Evolutionary conservation across 2,329 filamentous ascomycete genomes (phyloP).

Genomic region (Acrocalymma vagum): DNA sequence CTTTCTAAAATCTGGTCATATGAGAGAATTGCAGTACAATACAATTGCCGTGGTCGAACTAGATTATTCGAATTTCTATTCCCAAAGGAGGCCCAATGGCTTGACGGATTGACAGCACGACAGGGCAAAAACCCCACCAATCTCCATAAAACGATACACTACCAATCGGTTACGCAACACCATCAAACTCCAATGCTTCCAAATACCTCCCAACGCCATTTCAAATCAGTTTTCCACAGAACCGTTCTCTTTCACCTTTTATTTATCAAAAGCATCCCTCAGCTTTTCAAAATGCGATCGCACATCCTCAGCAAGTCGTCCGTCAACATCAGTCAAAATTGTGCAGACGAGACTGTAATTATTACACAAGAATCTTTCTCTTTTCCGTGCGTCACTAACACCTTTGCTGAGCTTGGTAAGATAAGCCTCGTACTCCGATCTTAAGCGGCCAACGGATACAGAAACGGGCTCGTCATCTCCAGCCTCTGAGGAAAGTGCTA

Average conservation of each 20-base stretch:
- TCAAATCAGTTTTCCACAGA: too few species aligned
- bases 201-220: too few species aligned
- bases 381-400: constrained; percentile 80
- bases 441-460: constrained; percentile 78
- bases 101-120: too few species aligned
- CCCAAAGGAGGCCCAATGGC: too few species aligned
- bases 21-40: too few species aligned
- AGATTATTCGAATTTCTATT: too few species aligned
- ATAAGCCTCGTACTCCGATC: constrained; percentile 84
- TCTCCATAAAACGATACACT: too few species aligned
- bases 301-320: constrained; percentile 78
- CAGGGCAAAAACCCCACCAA: too few species aligned
- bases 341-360: constrained; percentile 96
- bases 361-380: constrained; percentile 89
- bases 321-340: constrained; percentile 77
- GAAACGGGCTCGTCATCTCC: constrained; percentile 94
- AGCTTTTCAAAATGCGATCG: constrained; percentile 76
- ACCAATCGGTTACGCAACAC: too few species aligned
- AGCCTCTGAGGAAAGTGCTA: constrained; percentile 85
- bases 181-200: too few species aligned
- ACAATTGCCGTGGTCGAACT: too few species aligned
- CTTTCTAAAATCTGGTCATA: too few species aligned
- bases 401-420: constrained; percentile 78
- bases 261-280: constrained; percentile 49
- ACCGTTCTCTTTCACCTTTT: neutral